Base-by-base conservation (phyloP, 1,284 basidiomycete genomes). In the Ustilago hordei region DNA sequence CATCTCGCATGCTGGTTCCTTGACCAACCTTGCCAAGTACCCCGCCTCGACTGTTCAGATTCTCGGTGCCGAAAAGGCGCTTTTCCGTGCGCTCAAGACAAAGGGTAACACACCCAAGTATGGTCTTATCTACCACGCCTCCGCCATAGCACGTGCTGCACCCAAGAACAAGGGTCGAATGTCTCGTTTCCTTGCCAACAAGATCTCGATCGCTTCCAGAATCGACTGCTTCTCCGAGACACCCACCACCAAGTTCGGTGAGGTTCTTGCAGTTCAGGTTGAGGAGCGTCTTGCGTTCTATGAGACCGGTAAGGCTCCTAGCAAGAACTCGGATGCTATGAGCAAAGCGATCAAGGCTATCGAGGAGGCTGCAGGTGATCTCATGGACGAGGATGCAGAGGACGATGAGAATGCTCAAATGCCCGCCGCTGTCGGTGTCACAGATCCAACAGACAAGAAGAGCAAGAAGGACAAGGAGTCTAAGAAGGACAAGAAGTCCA, bases 101-200 rank as follows among this genome's bases (percentile, higher is more conserved):
- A 99, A 98, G 89, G 95, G 95, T 36, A 98, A 98, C 88, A 98
- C 96, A 0, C 96, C 95, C 65, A 99, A 99, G 94, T 95, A 84
- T 54, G 65, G 69, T 47, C 66, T 78, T 43, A 69, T 60, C 32
- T 82, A 91, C 94, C 19, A 98, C 95, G 89, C 84, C 5, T 85
- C 84, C 2, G 84, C 84, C 48, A 99, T 99, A 85, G 95, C 95
- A 28, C 92, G 96, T 60, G 95, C 97, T 4, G 93, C 92, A 17
- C 90, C 95, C 64, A 97, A 97, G 88, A 92, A 95, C 90, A 99
- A 99, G 90, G 96, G 96, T 41, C 92, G 97, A 70, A 98, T 98
- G 87, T 82, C 82, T 56, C 73, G 83, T 12, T 84, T 84, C 79
- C 90, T 99, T 39, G 97, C 96, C 57, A 99, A 99, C 90, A 99